Evolutionary conservation across 2,329 filamentous ascomycete species (phyloP).

Genomic region (Hypoxylon sp.): DNA sequence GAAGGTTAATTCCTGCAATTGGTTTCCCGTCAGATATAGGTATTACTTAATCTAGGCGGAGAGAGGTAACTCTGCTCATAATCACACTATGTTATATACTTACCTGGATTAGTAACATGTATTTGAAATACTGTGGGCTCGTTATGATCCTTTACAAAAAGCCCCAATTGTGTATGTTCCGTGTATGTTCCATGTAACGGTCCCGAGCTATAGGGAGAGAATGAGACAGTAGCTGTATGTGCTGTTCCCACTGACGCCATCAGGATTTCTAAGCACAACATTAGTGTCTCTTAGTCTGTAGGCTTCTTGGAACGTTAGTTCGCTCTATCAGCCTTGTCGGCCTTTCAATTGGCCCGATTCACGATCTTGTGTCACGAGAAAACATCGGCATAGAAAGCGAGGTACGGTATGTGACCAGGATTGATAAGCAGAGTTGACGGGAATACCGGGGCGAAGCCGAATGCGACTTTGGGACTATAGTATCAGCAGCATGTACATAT

Average conservation of each 20-base stretch:
- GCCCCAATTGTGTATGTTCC: too few relatives aligned
- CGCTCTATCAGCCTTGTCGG: background rate
- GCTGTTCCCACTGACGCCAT: conserved; percentile 7
- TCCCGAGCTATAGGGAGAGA: background rate
- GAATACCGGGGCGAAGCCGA: background rate
- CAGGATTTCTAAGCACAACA: conserved; percentile 38
- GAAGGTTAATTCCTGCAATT: conserved; percentile 5
- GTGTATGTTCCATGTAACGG: background rate
- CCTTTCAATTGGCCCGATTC: conserved; percentile 24
- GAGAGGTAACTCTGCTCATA: background rate
- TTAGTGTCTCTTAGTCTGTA: background rate
- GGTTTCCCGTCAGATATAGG: background rate
- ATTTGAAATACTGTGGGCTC: conserved; percentile 9
- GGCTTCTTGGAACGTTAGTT: background rate
- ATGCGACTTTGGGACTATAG: background rate
- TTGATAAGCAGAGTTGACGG: conserved; percentile 14
- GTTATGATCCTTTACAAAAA: background rate
- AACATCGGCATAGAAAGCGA: background rate
- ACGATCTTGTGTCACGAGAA: background rate
- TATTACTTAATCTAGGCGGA: conserved; percentile 2
- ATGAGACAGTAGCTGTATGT: background rate
- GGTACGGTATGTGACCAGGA: background rate
- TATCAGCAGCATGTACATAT: background rate
- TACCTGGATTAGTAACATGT: background rate
- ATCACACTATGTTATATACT: background rate